Conservation (phyloP, 768 basidiomycete species). For the Artomyces pyxidatus region DNA sequence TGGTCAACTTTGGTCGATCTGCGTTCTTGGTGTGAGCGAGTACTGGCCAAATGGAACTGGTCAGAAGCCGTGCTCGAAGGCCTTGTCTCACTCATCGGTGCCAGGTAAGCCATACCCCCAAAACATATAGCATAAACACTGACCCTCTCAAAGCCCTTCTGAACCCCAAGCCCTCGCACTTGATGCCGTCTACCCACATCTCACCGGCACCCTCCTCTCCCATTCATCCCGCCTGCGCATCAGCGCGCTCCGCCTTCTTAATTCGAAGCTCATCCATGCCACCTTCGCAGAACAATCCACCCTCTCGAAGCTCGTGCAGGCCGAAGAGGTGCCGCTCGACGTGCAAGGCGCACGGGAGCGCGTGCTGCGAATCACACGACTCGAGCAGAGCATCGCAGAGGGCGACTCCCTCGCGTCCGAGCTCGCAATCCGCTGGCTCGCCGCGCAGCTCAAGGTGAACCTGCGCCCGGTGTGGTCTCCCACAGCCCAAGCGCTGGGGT, state of each 20-base stretch:
- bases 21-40: slow-evolving; percentile 36
- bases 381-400: slow-evolving; percentile 52
- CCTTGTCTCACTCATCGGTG: slow-evolving; percentile 38
- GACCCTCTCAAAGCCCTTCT: slow-evolving; percentile 12
- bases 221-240: slow-evolving; percentile 63
- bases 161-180: slow-evolving; percentile 22
- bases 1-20: slow-evolving; percentile 45
- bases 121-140: not conserved
- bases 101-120: slow-evolving; percentile 31
- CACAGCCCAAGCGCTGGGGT: slow-evolving; percentile 57
- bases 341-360: slow-evolving; percentile 79
- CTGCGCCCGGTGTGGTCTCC: slow-evolving; percentile 86
- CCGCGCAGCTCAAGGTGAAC: slow-evolving; percentile 90
- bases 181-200: slow-evolving; percentile 39
- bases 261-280: slow-evolving; percentile 39
- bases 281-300: slow-evolving; percentile 41
- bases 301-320: slow-evolving; percentile 60
- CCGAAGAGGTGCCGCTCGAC: slow-evolving; percentile 75
- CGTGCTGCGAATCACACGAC: slow-evolving; percentile 65
- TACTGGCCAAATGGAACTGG: slow-evolving; percentile 48
- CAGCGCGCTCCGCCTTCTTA: slow-evolving; percentile 54
- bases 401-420: slow-evolving; percentile 53
- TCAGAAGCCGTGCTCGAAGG: slow-evolving; percentile 49
- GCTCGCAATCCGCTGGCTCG: slow-evolving; percentile 60
- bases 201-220: slow-evolving; percentile 57